Evolutionary conservation across 2,329 filamentous ascomycete genomes (phyloP).

Genomic region (Exophiala aquamarina): DNA sequence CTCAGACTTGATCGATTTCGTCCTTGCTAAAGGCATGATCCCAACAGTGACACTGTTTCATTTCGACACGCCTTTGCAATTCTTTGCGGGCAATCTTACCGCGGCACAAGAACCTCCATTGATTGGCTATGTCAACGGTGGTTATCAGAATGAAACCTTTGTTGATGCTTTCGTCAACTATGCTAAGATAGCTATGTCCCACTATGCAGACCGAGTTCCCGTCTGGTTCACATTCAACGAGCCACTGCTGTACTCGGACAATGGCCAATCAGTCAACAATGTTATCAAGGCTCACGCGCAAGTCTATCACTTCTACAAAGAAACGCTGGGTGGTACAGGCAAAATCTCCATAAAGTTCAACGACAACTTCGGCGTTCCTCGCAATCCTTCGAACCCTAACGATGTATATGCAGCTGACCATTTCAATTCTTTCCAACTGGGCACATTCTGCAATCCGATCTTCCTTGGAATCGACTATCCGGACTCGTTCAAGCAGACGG

Average conservation of each 20-base stretch:
- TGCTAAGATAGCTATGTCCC: constrained; percentile 38
- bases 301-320: constrained; percentile 44
- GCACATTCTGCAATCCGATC: constrained; percentile 45
- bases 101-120: constrained; percentile 13
- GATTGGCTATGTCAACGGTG: constrained; percentile 28
- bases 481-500: constrained; percentile 33
- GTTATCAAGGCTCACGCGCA: constrained; percentile 38
- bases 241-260: constrained; percentile 37
- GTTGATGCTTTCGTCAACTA: constrained; percentile 37
- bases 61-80: constrained; percentile 24
- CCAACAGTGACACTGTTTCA: constrained; percentile 44
- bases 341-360: constrained; percentile 37
- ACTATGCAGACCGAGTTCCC: constrained; percentile 41
- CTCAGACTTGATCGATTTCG: constrained; percentile 47
- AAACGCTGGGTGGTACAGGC: constrained; percentile 19
- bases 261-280: constrained; percentile 37
- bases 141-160: constrained; percentile 33
- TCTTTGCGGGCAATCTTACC: constrained; percentile 19
- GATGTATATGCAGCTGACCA: constrained; percentile 33
- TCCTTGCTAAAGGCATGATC: constrained; percentile 43
- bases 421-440: constrained; percentile 38
- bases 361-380: constrained; percentile 37
- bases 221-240: constrained; percentile 44
- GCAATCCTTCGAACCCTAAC: constrained; percentile 24
- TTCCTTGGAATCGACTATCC: constrained; percentile 49